Evolutionary conservation across 2,329 filamentous ascomycete genomes (phyloP).

Genomic region (Dactylellina drechsleri): DNA sequence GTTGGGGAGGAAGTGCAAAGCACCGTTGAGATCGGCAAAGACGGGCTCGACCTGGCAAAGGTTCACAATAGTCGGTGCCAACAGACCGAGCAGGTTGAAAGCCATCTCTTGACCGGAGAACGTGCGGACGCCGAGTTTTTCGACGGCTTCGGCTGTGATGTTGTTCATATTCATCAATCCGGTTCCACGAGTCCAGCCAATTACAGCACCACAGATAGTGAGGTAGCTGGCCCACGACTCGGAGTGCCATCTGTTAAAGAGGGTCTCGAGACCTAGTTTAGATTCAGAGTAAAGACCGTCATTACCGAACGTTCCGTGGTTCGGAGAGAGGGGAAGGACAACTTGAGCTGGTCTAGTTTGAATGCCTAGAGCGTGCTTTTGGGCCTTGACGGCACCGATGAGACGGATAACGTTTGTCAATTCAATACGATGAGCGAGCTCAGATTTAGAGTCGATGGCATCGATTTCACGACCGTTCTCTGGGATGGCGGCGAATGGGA

Average conservation of each 20-base stretch:
- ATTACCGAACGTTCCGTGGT: conserved; percentile 97
- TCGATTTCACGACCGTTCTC: conserved; percentile 98
- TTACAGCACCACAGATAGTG: conserved; percentile 96
- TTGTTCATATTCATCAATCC: conserved; percentile 99
- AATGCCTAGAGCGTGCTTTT: conserved; percentile 87
- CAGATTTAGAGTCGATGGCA: conserved; percentile 93
- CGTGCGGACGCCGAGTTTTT: conserved; percentile 94
- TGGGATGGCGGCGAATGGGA: conserved; percentile 96
- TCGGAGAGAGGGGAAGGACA: conserved; percentile 92
- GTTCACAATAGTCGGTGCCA: conserved; percentile 93
- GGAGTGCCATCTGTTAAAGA: conserved; percentile 98
- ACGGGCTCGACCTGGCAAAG: conserved; percentile 95
- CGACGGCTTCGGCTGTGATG: conserved; percentile 94
- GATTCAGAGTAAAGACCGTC: conserved; percentile 98
- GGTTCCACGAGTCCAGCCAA: conserved; percentile 98
- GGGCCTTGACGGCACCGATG: conserved; percentile 86
- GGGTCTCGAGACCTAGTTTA: conserved; percentile 93
- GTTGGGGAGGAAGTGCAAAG: conserved; percentile 95
- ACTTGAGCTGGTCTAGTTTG: conserved; percentile 97
- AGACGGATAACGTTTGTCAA: conserved; percentile 94
- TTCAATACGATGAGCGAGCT: conserved; percentile 98
- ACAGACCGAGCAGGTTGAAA: conserved; percentile 95
- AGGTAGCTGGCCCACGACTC: conserved; percentile 98
- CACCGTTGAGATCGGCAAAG: conserved; percentile 96
- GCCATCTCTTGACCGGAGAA: conserved; percentile 99